Evolutionary conservation across 352 stramenopile genomes (phyloP), one percentile per base, ranked within the genome.

Genomic region (Phytophthora podocarpi): DNA sequence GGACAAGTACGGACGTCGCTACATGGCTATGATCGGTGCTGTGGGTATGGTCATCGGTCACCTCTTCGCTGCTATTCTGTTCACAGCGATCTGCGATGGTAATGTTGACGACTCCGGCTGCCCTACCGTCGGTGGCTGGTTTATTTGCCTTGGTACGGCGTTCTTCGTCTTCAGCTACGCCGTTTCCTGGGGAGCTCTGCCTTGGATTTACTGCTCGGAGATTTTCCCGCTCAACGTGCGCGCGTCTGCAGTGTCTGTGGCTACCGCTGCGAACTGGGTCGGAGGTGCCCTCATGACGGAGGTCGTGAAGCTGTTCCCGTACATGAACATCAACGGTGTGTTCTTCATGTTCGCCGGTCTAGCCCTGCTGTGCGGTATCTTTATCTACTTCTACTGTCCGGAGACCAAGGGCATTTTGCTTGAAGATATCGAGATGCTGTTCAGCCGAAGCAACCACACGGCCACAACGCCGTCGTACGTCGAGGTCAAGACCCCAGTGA

Each of bases 271-370:
- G 21, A 81, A 76, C 26, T 76, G 69, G 69, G 21, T 71, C 23
- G 68, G 67, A 32, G 70, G 69, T 18, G 62, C 55, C 0, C 46
- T 67, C 40, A 76, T 76, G 72, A 70, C 61, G 34, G 54, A 70
- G 27, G 34, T 70, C 6, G 61, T 70, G 3, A 70, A 70, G 40
- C 54, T 70, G 13, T 65, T 70, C 53, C 61, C 61, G 40, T 47
- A 72, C 42, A 34, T 81, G 34, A 74, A 80, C 64, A 78, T 80
- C 56, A 74, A 80, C 64, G 72, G 72, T 15, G 72, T 80, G 28
- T 88, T 88, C 68, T 82, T 74, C 64, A 61, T 88, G 36, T 88
- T 88, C 58, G 68, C 70, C 1, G 74, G 49, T 1, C 54, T 76
- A 6, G 69, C 67, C 10, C 49, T 77, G 13, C 20, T 72, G 41